A percentile compares a stretch with the other conserved stretches of the same genome.
Conservation (phyloP, 164 flowering plant genomes). For the Berberis vulgaris region DNA sequence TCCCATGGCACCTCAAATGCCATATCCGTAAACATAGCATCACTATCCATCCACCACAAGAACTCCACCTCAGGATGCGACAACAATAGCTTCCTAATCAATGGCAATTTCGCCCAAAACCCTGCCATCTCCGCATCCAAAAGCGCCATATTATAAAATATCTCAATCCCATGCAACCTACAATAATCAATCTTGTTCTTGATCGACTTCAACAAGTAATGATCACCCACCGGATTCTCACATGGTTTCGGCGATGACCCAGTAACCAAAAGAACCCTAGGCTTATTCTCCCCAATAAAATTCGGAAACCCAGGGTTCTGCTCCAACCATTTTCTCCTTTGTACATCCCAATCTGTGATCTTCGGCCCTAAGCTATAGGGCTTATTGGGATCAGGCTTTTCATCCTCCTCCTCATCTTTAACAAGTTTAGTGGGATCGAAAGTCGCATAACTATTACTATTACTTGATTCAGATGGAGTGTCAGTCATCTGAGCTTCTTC, state of each 20-base stretch:
- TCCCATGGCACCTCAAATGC: slow-evolving; percentile 82
- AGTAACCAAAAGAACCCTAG: slow-evolving; percentile 61
- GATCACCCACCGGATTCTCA: slow-evolving; percentile 78
- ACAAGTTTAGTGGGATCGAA: slow-evolving; percentile 37
- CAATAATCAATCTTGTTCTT: slow-evolving; percentile 84
- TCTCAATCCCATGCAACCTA: slow-evolving; percentile 60
- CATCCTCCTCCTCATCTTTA: slow-evolving; percentile 39
- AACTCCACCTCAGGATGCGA: slow-evolving; percentile 76
- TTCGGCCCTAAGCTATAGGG: slow-evolving; percentile 60
- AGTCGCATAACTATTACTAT: slow-evolving; percentile 22
- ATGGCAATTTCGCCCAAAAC: slow-evolving; percentile 77
- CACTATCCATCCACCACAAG: slow-evolving; percentile 86
- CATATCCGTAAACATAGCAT: slow-evolving; percentile 86
- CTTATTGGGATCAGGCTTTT: slow-evolving; percentile 40
- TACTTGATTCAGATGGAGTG: background rate
- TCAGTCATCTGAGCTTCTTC: slow-evolving; percentile 29
- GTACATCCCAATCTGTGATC: slow-evolving; percentile 68
- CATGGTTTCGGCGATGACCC: slow-evolving; percentile 79
- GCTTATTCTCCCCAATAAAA: slow-evolving; percentile 44
- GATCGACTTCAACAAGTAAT: slow-evolving; percentile 61
- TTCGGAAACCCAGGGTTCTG: slow-evolving; percentile 45
- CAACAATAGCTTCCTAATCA: slow-evolving; percentile 52
- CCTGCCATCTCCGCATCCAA: slow-evolving; percentile 80
- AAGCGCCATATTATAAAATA: slow-evolving; percentile 66
- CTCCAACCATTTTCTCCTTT: slow-evolving; percentile 44